phyloP scores from a whole-genome alignment of 1,139 yeast species.

The Wickerhamomyces sp. region DNA sequence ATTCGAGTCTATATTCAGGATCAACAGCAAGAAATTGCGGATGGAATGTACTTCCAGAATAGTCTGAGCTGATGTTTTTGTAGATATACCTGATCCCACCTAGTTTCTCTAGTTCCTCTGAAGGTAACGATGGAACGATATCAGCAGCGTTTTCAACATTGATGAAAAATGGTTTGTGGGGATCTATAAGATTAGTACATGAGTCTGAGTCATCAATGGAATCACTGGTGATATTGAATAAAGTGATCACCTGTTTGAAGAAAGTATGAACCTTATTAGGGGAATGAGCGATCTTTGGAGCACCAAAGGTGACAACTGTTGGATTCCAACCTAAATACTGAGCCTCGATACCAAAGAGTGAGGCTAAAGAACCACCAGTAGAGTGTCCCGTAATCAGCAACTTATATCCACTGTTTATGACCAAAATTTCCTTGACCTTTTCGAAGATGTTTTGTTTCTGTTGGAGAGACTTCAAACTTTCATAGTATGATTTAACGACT shows the following conservation, averaged over 20 bases:
- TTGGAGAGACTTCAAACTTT: background rate
- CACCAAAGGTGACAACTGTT: background rate
- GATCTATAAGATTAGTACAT: background rate
- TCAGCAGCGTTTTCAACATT: slow-evolving; percentile 4
- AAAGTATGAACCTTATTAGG: background rate
- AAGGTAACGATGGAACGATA: slow-evolving; percentile 1
- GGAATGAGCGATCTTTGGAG: background rate
- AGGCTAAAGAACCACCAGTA: background rate
- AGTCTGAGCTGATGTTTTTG: background rate
- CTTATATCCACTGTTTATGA: background rate
- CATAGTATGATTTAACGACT: background rate
- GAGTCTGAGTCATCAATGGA: slow-evolving; percentile 1
- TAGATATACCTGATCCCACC: slow-evolving; percentile 4
- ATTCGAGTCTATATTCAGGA: slow-evolving; percentile 1
- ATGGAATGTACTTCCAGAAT: background rate
- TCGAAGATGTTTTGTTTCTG: background rate
- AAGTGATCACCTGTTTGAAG: background rate
- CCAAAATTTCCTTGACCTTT: background rate
- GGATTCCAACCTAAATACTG: background rate
- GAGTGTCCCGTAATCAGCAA: background rate
- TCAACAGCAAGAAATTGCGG: slow-evolving; percentile 1
- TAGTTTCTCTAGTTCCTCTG: slow-evolving; percentile 1
- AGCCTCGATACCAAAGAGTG: background rate
- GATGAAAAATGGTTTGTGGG: background rate
- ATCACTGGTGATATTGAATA: slow-evolving; percentile 2